Conservation (phyloP, 2,329 filamentous ascomycete species). For the Aspergillus sp. region DNA sequence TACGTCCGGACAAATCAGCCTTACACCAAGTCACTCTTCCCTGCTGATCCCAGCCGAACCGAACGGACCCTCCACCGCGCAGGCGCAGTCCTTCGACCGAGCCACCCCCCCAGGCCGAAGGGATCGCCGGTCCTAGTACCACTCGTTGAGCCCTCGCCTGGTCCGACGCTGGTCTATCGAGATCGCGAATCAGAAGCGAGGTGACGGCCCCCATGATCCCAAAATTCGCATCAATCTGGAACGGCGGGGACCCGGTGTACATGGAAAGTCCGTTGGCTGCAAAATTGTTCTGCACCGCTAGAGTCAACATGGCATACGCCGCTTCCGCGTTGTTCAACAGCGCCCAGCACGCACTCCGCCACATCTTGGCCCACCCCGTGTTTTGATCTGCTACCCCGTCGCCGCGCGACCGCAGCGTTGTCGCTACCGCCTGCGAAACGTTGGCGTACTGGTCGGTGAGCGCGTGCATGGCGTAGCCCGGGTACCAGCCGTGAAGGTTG, state of each 20-base stretch:
- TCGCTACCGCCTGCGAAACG: slow-evolving; percentile 46
- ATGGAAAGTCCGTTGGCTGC: slow-evolving; percentile 52
- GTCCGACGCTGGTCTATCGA: slow-evolving; percentile 22
- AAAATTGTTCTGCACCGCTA: slow-evolving; percentile 51
- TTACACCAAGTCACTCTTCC: neutral
- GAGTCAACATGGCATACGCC: slow-evolving; percentile 50
- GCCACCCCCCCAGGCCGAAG: slow-evolving; percentile 9
- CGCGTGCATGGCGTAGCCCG: slow-evolving; percentile 50
- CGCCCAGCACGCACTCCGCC: slow-evolving; percentile 57
- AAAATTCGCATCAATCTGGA: slow-evolving; percentile 61
- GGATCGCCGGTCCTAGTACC: slow-evolving; percentile 14
- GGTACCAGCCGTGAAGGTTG: slow-evolving; percentile 56
- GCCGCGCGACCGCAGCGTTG: slow-evolving; percentile 48
- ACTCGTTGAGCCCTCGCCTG: neutral
- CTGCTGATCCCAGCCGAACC: slow-evolving; percentile 10
- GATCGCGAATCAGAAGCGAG: slow-evolving; percentile 53
- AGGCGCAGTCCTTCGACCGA: slow-evolving; percentile 8
- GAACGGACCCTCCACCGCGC: slow-evolving; percentile 8
- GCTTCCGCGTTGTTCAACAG: slow-evolving; percentile 50
- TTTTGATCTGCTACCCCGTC: slow-evolving; percentile 49
- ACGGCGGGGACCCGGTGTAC: slow-evolving; percentile 50
- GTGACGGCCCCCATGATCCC: slow-evolving; percentile 51
- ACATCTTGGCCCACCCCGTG: slow-evolving; percentile 58
- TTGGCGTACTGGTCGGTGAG: slow-evolving; percentile 39
- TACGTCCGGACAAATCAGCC: neutral